Evolutionary conservation across 2,329 filamentous ascomycete genomes (phyloP).

Genomic region (Phoma sp.): DNA sequence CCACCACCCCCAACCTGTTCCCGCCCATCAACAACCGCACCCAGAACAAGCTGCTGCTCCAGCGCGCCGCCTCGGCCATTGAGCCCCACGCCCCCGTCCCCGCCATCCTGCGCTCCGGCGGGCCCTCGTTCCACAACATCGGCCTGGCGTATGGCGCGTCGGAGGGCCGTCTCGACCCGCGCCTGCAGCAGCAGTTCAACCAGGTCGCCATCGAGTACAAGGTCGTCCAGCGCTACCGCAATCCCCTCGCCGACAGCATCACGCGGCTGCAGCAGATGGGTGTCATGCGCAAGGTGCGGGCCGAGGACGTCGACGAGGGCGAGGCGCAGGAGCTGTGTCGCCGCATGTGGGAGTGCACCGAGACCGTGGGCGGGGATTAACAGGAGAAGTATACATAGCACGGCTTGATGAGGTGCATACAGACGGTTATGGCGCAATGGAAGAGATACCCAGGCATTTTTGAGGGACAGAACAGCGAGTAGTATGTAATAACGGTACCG

Average conservation of each 20-base stretch:
- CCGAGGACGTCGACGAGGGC: constrained; percentile 37
- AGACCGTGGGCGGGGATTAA: constrained; percentile 47
- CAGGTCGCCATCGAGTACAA: constrained; percentile 75
- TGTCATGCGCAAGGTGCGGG: constrained; percentile 36
- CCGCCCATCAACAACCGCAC: constrained; percentile 63
- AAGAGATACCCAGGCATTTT: too few relatives aligned
- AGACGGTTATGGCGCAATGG: too few relatives aligned
- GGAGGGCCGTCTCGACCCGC: constrained; percentile 61
- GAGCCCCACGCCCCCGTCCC: constrained; percentile 63
- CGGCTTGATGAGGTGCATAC: too few relatives aligned
- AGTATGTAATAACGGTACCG: too few relatives aligned
- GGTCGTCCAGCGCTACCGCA: constrained; percentile 75
- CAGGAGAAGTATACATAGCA: too few relatives aligned
- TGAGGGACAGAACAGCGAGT: too few relatives aligned
- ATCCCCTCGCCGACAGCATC: constrained; percentile 71
- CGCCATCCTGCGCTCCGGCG: constrained; percentile 46
- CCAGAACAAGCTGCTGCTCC: constrained; percentile 77
- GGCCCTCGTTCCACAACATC: constrained; percentile 41
- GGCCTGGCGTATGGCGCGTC: constrained; percentile 46
- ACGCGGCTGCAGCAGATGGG: constrained; percentile 60
- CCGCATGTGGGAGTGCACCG: constrained; percentile 49
- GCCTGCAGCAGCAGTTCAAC: constrained; percentile 70
- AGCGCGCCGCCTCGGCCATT: constrained; percentile 74
- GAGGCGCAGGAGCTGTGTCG: constrained; percentile 50
- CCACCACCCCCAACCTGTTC: constrained; percentile 50